Base-by-base conservation (phyloP, 106 monocot genomes). In the Chionographis japonica region DNA sequence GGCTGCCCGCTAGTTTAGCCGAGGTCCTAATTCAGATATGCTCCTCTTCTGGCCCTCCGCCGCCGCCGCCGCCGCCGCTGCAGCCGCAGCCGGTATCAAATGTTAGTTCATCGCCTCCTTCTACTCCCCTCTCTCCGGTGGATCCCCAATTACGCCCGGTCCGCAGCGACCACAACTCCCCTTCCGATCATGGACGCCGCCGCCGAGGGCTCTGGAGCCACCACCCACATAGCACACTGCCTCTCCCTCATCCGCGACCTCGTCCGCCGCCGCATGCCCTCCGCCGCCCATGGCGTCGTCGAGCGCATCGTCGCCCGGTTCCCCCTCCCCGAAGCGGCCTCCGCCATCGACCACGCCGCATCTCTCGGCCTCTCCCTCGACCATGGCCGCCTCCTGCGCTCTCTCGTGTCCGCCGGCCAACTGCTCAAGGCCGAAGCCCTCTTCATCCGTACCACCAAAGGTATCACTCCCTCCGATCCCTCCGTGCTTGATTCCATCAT, bases 201-300 rank as follows among this genome's bases (percentile, higher is more conserved):
- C 19, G 3, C 46, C 16, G 16, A 50, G 6, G 8, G 4, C 51
- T 37, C 42, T 37, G 14, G 56, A 11, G 4, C 54, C 64, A 5
- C 19, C 58, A 3, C 35, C 68, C 73, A 79, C 72, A 17, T 4
- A 5, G 39, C 54, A 46, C 61, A 40, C 60, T 67, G 68, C 68
- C 37, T 73, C 62, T 53, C 67, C 39, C 79, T 73, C 62, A 60
- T 73, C 55, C 67, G 20, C 49, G 9, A 54, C 55, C 79, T 79
- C 61, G 14, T 73, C 36, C 56, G 14, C 49, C 73, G 62, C 6
- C 72, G 79, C 68, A 38, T 37, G 19, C 61, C 27, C 56, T 8
- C 72, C 56, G 61, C 67, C 46, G 72, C 79, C n/a, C 54, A 4
- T 40, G 37, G 40, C 52, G 55, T 73, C 36, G 20, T 79, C 53